Evolutionary conservation across 2,329 filamentous ascomycete species (phyloP).

Genomic region (Beauveria australis): DNA sequence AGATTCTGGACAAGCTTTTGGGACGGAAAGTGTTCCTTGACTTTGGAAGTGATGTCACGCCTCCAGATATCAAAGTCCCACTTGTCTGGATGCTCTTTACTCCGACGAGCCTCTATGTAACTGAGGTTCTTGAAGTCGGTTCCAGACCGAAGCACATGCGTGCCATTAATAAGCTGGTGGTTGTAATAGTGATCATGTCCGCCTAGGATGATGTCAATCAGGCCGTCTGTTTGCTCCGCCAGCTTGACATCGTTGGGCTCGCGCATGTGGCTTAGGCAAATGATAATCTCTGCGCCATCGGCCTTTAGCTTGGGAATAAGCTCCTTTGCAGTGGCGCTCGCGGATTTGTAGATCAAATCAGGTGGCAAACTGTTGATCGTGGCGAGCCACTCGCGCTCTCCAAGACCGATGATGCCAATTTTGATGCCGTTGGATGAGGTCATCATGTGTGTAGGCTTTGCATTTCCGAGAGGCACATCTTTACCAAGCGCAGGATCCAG

Average conservation of each 20-base stretch:
- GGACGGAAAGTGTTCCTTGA: slow-evolving; percentile 55
- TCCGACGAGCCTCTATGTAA: slow-evolving; percentile 70
- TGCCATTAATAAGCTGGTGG: slow-evolving; percentile 68
- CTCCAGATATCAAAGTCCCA: slow-evolving; percentile 77
- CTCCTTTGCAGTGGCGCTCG: slow-evolving; percentile 65
- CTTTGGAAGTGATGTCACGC: slow-evolving; percentile 62
- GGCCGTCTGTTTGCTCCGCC: slow-evolving; percentile 61
- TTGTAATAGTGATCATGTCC: slow-evolving; percentile 87
- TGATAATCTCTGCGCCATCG: slow-evolving; percentile 72
- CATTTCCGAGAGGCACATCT: slow-evolving; percentile 65
- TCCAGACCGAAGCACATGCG: slow-evolving; percentile 77
- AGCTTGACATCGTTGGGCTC: slow-evolving; percentile 88
- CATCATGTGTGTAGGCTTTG: slow-evolving; percentile 66
- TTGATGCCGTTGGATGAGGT: slow-evolving; percentile 78
- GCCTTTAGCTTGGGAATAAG: slow-evolving; percentile 64
- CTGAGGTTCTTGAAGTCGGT: slow-evolving; percentile 90
- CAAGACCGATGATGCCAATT: slow-evolving; percentile 76
- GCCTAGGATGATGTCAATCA: slow-evolving; percentile 79
- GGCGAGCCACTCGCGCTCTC: slow-evolving; percentile 80
- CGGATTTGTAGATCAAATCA: slow-evolving; percentile 72
- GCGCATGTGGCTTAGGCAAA: slow-evolving; percentile 77
- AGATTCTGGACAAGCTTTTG: slow-evolving; percentile 57
- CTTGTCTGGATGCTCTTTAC: slow-evolving; percentile 31
- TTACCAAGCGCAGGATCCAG: slow-evolving; percentile 75
- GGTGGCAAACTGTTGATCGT: slow-evolving; percentile 84